These are phyloP conservation scores for Fragilariopsis cylindrus DNA, from an alignment of 108 stramenopile genomes.

Conservation along the genomic window DNA sequence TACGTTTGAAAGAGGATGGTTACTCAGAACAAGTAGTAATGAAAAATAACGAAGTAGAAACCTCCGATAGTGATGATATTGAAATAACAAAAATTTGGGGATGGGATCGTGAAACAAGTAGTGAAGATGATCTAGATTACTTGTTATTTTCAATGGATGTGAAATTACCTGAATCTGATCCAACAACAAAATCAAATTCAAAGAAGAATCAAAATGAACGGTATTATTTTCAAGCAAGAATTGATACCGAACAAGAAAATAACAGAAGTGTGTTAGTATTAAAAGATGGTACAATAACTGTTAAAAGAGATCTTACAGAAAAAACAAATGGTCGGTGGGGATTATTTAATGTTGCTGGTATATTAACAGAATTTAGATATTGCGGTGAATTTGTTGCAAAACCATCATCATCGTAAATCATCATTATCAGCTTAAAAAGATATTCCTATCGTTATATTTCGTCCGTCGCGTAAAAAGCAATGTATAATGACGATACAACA, in stretches of 20 bases:
- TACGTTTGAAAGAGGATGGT: slow-evolving; percentile 51
- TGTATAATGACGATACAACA: no score
- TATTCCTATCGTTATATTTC: no score
- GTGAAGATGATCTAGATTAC: slow-evolving; percentile 48
- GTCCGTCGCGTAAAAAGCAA: no score
- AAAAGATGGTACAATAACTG: slow-evolving; percentile 60
- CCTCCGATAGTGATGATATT: slow-evolving; percentile 3
- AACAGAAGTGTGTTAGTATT: slow-evolving; percentile 5
- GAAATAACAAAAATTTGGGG: slow-evolving; percentile 61
- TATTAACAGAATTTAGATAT: slow-evolving; percentile 54
- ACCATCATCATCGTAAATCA: background rate
- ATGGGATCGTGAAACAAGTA: slow-evolving; percentile 62
- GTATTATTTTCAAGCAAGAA: slow-evolving; percentile 59
- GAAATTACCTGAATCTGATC: slow-evolving; percentile 31
- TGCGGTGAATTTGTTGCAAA: slow-evolving; percentile 40
- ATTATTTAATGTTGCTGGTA: slow-evolving; percentile 50
- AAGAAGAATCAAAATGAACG: slow-evolving; percentile 21
- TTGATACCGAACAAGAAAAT: slow-evolving; percentile 18
- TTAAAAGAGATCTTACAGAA: slow-evolving; percentile 55
- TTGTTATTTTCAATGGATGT: slow-evolving; percentile 64
- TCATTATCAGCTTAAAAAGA: no score
- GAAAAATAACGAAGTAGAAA: background rate
- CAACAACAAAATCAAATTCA: background rate
- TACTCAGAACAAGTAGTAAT: slow-evolving; percentile 44
- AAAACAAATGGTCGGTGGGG: slow-evolving; percentile 52